These are phyloP conservation scores for Centaurea solstitialis DNA, from an alignment of 129 eudicot species.

Conservation along the genomic window DNA sequence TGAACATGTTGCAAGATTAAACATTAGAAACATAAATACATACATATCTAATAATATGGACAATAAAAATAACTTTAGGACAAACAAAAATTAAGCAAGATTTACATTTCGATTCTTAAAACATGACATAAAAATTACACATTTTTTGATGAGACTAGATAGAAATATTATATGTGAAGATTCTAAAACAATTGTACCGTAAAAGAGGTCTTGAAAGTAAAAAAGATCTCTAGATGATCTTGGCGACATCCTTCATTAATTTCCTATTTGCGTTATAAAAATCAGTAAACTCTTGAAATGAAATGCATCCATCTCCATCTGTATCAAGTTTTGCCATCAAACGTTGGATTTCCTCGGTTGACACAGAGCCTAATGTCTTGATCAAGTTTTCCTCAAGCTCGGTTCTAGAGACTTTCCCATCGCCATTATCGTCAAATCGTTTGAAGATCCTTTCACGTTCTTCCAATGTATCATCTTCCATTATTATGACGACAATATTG, in stretches of 20 bases:
- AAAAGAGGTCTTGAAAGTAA: background rate
- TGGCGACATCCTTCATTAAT: slow-evolving; percentile 67
- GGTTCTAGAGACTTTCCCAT: slow-evolving; percentile 58
- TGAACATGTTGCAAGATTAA: background rate
- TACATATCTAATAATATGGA: background rate
- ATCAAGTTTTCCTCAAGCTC: slow-evolving; percentile 66
- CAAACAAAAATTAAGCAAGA: background rate
- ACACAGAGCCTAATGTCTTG: slow-evolving; percentile 49
- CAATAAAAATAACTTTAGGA: background rate
- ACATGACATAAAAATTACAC: background rate
- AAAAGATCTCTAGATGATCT: slow-evolving; percentile 44
- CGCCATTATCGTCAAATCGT: slow-evolving; percentile 69
- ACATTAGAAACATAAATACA: background rate
- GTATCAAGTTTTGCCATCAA: slow-evolving; percentile 73
- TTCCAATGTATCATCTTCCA: slow-evolving; percentile 47
- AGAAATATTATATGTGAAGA: background rate
- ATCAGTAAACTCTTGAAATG: slow-evolving; percentile 55
- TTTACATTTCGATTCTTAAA: background rate
- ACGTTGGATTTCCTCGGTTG: slow-evolving; percentile 46
- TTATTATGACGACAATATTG: slow-evolving; percentile 4
- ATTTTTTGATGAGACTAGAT: background rate
- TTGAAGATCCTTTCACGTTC: slow-evolving; percentile 72
- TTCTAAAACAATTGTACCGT: background rate
- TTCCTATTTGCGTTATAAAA: slow-evolving; percentile 58
- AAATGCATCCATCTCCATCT: slow-evolving; percentile 69